phyloP scores from a whole-genome alignment of 1,139 yeast species.

The Wickerhamomyces sp. region DNA sequence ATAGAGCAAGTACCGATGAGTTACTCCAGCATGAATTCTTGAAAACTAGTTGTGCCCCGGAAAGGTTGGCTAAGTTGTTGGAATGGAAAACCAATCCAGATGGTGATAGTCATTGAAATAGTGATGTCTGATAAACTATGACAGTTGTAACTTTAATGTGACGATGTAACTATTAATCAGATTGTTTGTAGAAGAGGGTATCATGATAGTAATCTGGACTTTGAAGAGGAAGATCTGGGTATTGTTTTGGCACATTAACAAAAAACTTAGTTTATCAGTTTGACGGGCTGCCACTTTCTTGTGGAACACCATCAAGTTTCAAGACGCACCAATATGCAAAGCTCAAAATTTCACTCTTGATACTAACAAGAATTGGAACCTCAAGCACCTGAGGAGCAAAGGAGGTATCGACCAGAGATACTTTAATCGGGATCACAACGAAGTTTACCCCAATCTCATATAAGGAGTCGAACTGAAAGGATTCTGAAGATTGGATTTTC shows the following conservation, averaged over 20 bases:
- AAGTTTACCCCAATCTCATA: conserved; percentile 17
- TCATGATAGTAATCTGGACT: too few species aligned
- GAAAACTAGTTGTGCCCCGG: conserved; percentile 61
- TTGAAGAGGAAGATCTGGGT: neutral
- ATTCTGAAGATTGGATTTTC: conserved; percentile 2
- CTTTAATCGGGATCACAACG: conserved; percentile 16
- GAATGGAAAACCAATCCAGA: conserved; percentile 48
- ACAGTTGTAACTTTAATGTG: neutral
- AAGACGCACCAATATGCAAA: conserved; percentile 20
- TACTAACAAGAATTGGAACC: conserved; percentile 16
- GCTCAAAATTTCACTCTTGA: conserved; percentile 8
- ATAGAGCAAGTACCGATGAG: conserved; percentile 88
- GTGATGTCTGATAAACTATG: too few species aligned
- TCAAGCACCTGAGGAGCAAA: neutral
- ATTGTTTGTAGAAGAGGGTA: neutral
- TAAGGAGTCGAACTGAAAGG: conserved; percentile 7
- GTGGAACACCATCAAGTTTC: neutral
- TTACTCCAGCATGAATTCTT: conserved; percentile 78
- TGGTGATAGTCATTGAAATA: too few species aligned
- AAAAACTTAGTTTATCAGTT: too few species aligned
- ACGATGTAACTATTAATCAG: neutral
- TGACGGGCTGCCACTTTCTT: too few species aligned
- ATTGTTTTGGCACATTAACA: neutral
- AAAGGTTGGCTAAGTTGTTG: conserved; percentile 63
- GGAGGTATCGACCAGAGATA: neutral